These are phyloP conservation scores for Passiflora organensis DNA, from an alignment of 345 rosid genomes.

Conservation along the genomic window DNA sequence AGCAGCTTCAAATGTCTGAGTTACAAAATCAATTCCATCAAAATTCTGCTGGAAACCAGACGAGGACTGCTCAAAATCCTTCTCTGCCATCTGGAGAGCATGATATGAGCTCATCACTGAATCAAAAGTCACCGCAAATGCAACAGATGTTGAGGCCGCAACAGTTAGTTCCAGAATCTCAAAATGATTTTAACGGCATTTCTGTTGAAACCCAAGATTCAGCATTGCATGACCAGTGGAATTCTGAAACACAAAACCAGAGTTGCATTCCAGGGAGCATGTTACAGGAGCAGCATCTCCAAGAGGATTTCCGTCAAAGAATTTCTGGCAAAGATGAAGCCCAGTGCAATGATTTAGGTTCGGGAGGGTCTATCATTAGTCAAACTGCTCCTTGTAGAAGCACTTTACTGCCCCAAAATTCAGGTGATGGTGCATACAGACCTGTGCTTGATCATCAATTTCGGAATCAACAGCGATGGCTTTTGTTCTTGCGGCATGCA, in stretches of 20 bases:
- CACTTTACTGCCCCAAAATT: constrained; percentile 37
- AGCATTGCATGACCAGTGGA: constrained; percentile 54
- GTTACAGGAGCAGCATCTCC: constrained; percentile 59
- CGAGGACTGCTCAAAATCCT: constrained; percentile 34
- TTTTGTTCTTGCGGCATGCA: constrained; percentile 83
- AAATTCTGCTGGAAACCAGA: constrained; percentile 45
- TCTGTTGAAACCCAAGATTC: constrained; percentile 50
- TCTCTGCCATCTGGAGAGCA: constrained; percentile 40
- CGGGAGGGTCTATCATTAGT: constrained; percentile 50
- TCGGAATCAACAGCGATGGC: constrained; percentile 77
- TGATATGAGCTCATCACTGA: constrained; percentile 36
- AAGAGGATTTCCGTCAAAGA: constrained; percentile 72
- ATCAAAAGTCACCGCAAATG: constrained; percentile 54
- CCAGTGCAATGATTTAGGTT: constrained; percentile 56
- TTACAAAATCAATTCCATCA: constrained; percentile 67
- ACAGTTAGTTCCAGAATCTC: constrained; percentile 49
- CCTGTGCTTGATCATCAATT: constrained; percentile 55
- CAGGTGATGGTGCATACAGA: constrained; percentile 38
- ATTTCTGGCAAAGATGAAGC: constrained; percentile 73
- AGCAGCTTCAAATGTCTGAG: constrained; percentile 52
- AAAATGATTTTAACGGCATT: constrained; percentile 38
- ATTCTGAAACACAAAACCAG: constrained; percentile 50
- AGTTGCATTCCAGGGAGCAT: constrained; percentile 40
- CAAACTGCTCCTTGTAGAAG: constrained; percentile 43
- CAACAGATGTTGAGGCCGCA: constrained; percentile 54